Evolutionary conservation across 2,329 filamentous ascomycete genomes (phyloP), one percentile per base, ranked within the genome.

Genomic region (Byssochlamys sp.): DNA sequence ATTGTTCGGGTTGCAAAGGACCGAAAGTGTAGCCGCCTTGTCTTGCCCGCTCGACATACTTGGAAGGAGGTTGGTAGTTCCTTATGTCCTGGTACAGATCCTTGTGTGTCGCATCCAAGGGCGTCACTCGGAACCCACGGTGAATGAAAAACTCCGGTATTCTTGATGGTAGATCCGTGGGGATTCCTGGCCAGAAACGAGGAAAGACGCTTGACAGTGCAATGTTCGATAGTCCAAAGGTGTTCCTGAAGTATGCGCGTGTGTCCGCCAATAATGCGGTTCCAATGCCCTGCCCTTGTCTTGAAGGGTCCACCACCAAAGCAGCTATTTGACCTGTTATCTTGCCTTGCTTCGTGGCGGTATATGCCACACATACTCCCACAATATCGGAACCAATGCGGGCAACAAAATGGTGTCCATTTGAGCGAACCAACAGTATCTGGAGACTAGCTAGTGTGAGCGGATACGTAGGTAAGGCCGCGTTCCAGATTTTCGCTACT

Each of bases 101-200:
- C 49, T 72, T 67, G 1, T 73, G 63, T 27, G 68, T 61, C 24
- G 63, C 60, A 29, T 56, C 62, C 1, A 57, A 60, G 9, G 65
- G 58, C 45, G 57, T 68, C 27, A 71, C 62, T 52, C 66, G 66
- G 62, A 70, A 73, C 52, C 75, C 77, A 56, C 75, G 70, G 56
- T 77, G 72, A 7, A 70, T 67, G 53, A 76, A 76, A 59, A 78
- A 79, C 2, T 71, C 62, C 26, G 73, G 71, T 2, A 66, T 63
- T 1, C 61, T 53, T 48, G 67, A 60, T 4, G 71, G 62, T 31
- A 78, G 63, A 53, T 76, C 72, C 1, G 65, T 63, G 2, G 75
- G 76, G 2, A 78, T 68, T 2, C 73, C 74, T 4, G 76, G 76
- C 73, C 75, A 79, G 59, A 79, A 74, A n/a, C 77, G 67, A 31